A percentile compares a stretch with the other conserved stretches of the same genome.
Conservation (phyloP, 2,329 filamentous ascomycete genomes). For the Colletotrichum horii region DNA sequence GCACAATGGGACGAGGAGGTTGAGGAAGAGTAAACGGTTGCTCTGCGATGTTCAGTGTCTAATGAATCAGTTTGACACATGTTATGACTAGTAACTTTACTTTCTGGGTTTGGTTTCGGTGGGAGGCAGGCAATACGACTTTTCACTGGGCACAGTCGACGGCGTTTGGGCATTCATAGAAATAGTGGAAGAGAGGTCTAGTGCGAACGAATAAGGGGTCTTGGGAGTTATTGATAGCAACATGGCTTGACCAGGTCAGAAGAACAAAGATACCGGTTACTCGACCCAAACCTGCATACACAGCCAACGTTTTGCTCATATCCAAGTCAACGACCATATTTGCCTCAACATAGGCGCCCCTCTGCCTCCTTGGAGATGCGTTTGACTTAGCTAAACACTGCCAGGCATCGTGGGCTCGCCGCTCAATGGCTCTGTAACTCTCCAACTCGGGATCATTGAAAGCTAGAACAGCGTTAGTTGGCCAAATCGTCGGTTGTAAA, state of each 20-base stretch:
- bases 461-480: too few relatives aligned
- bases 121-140: background rate
- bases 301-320: background rate
- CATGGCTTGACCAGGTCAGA: background rate
- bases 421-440: background rate
- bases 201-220: background rate
- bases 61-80: background rate
- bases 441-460: background rate
- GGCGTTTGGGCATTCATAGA: slow-evolving; percentile 10
- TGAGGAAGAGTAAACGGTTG: slow-evolving; percentile 60
- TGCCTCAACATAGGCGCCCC: background rate
- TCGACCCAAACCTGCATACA: background rate
- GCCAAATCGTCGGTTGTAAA: background rate
- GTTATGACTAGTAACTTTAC: slow-evolving; percentile 1
- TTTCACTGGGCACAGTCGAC: background rate
- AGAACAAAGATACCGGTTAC: background rate
- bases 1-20: slow-evolving; percentile 84
- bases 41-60: background rate
- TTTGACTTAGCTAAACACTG: background rate
- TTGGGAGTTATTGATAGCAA: background rate
- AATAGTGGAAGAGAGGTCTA: background rate
- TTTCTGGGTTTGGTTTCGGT: background rate
- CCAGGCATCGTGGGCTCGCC: background rate
- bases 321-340: background rate
- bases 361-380: background rate